Base-by-base conservation (phyloP, 768 basidiomycete genomes). In the Podaxis sp. region DNA sequence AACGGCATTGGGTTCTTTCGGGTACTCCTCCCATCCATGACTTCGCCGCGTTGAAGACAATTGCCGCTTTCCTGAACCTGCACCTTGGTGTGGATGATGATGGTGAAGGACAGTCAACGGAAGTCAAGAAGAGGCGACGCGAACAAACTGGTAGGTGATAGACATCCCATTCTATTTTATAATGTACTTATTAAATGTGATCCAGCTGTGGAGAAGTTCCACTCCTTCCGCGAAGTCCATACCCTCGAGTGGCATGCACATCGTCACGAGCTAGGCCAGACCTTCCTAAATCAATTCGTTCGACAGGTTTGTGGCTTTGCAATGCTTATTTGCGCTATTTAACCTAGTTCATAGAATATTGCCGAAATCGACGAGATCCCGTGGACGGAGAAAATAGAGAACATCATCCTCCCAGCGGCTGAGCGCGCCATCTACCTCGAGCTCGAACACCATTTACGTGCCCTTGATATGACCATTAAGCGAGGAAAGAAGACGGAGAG, bases 341-440 rank as follows among this genome's bases (percentile, higher is more conserved):
- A 67, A 56, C 62, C 68, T 17, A 65, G 41, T 36, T 65, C 26
- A 22, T 11, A 97, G 90, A 97, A 97, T 69, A 87, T 96, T 56
- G 95, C 96, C 8, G 96, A 98, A 76, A 98, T 97, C 60, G 95
- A 95, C 64, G 96, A 98, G 75, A 98, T 98, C 61, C 90, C 91
- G 1, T 93, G 87, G 76, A 82, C 82, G 0, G 83, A 81, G 63
- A 78, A 89, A 60, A 75, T 87, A 30, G 80, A 87, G 66, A 77
- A 79, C 28, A 85, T 96, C 26, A 75, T 83, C 48, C 86, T 96
- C 8, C 95, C 96, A 12, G 94, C 95, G 5, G 93, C 96, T 0
- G 96, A 97, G 74, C 90, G 91, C 7, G 93, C 95, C 0, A 95
- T 98, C 65, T 97, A 98, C 73, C 82, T 96, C 36, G 96, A 98